A percentile compares a stretch with the other conserved stretches of the same genome.
Conservation (phyloP, 2,329 filamentous ascomycete genomes). For the Ceratocystis cacaofunesta region DNA sequence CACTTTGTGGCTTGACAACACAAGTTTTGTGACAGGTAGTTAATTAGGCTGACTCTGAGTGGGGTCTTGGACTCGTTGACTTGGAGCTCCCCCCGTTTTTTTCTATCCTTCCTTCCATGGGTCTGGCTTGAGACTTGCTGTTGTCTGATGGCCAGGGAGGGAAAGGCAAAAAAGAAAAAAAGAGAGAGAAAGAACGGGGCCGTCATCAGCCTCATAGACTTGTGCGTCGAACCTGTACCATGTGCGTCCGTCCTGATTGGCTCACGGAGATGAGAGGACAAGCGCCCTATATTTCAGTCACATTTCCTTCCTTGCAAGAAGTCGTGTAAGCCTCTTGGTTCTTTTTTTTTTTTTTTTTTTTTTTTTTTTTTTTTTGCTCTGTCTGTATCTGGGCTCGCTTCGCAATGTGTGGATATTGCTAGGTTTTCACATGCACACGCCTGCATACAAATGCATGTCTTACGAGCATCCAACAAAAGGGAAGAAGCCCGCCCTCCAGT, state of each 20-base stretch:
- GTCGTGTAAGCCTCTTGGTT: not conserved
- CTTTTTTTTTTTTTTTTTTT: not conserved
- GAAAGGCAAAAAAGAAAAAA: not conserved
- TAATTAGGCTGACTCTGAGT: not conserved
- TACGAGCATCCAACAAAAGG: not conserved
- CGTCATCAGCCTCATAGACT: not conserved
- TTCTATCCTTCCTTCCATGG: not conserved
- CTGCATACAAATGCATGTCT: not conserved
- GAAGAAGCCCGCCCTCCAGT: not conserved
- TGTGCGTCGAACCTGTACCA: not conserved
- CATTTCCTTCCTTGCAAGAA: not conserved
- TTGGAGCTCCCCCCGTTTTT: too few species aligned
- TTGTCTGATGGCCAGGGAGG: not conserved
- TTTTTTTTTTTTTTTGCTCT: not conserved
- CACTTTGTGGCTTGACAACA: not conserved
- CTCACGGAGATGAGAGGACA: not conserved
- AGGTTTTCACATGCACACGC: not conserved
- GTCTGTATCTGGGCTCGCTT: not conserved
- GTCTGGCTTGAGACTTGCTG: not conserved
- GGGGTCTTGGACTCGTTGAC: too few species aligned
- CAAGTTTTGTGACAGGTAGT: not conserved
- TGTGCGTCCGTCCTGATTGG: not conserved
- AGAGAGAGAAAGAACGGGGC: not conserved
- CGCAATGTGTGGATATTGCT: too few species aligned
- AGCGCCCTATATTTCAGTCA: constrained; percentile 1